Evolutionary conservation across 768 basidiomycete genomes (phyloP).

Genomic region (Tricholoma terreum): DNA sequence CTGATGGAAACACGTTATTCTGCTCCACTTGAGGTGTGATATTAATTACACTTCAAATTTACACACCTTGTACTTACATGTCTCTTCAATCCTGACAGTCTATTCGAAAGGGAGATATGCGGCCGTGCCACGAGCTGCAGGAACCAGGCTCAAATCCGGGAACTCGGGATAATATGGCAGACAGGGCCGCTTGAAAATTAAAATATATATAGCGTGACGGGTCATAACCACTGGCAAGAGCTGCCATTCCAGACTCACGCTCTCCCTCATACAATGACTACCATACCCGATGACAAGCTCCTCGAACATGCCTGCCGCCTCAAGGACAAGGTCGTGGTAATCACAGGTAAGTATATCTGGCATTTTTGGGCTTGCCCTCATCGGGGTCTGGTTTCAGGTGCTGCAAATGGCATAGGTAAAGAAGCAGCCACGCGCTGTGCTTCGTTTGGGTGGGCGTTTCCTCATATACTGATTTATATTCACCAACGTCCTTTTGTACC

Average conservation of each 20-base stretch:
- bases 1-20: too few species aligned
- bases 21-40: too few species aligned
- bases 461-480: background rate
- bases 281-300: conserved; percentile 45
- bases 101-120: too few species aligned
- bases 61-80: too few species aligned
- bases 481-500: background rate
- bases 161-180: too few species aligned
- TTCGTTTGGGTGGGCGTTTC: conserved; percentile 40
- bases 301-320: conserved; percentile 38
- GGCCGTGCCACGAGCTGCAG: too few species aligned
- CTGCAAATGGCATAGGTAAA: conserved; percentile 52
- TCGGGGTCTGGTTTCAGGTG: conserved; percentile 28
- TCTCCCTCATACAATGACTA: conserved; percentile 30
- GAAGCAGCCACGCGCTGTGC: conserved; percentile 51
- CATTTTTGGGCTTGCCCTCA: background rate
- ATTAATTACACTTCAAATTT: too few species aligned
- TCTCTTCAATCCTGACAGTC: too few species aligned
- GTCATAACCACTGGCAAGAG: too few species aligned
- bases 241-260: background rate
- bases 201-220: background rate
- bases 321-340: conserved; percentile 46
- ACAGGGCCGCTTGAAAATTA: too few species aligned
- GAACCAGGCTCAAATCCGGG: too few species aligned
- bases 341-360: conserved; percentile 41